phyloP scores from a whole-genome alignment of 805 yeast species.

The Candida manassasensis region DNA sequence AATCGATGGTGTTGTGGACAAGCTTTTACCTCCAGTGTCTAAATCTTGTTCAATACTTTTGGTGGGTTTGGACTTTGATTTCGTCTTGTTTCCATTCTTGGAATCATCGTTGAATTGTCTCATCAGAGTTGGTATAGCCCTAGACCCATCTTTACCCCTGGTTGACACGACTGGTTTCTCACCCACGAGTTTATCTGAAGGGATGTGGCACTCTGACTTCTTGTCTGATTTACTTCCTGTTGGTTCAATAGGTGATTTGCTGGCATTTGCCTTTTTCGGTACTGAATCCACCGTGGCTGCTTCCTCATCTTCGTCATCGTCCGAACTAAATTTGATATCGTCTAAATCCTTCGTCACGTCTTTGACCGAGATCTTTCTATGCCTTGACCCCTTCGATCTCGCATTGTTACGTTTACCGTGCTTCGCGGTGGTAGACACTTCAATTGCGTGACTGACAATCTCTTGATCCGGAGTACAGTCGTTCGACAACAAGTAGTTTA shows the following conservation, averaged over 20 bases:
- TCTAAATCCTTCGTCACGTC: slow-evolving; percentile 26
- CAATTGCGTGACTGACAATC: neutral
- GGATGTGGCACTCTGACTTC: neutral
- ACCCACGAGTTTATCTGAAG: neutral
- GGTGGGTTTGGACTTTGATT: neutral
- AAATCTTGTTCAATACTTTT: neutral
- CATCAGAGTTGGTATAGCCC: too few species aligned
- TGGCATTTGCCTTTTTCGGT: neutral
- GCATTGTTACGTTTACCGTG: neutral
- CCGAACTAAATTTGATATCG: slow-evolving; percentile 20
- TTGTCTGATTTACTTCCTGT: neutral
- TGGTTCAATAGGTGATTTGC: neutral
- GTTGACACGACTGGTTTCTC: too few species aligned
- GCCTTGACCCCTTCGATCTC: too few species aligned
- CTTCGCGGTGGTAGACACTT: slow-evolving; percentile 1
- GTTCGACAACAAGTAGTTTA: slow-evolving; percentile 23
- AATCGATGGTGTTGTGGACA: neutral
- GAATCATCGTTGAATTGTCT: too few species aligned
- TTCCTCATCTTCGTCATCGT: slow-evolving; percentile 19
- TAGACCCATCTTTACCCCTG: too few species aligned
- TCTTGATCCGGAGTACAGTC: neutral
- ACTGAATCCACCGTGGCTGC: neutral
- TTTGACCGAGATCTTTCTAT: slow-evolving; percentile 11
- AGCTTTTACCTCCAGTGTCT: neutral
- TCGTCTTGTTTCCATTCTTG: too few species aligned